phyloP scores from a whole-genome alignment of 768 basidiomycete species.

The Panaeolus cyanescens region DNA sequence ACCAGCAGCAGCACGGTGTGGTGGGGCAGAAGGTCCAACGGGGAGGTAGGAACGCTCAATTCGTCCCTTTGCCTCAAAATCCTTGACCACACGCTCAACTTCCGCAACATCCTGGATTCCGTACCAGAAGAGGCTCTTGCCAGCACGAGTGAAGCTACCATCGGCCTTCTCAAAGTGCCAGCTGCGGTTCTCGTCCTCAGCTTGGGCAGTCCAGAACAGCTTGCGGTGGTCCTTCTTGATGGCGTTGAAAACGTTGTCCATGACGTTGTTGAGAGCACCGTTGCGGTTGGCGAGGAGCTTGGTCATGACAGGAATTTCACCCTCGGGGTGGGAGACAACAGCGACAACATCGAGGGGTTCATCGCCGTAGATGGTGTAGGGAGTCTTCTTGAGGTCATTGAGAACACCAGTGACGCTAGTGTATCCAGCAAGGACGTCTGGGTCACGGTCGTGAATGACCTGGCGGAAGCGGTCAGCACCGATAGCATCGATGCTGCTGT shows the following conservation, averaged over 20 bases:
- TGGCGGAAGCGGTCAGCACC: slow-evolving; percentile 95
- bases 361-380: slow-evolving; percentile 97
- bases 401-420: slow-evolving; percentile 89
- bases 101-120: slow-evolving; percentile 90
- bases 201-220: slow-evolving; percentile 97
- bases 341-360: slow-evolving; percentile 96
- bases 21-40: slow-evolving; percentile 72
- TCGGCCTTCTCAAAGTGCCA: slow-evolving; percentile 99
- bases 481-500: slow-evolving; percentile 75
- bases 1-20: slow-evolving; percentile 40
- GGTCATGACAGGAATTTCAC: slow-evolving; percentile 87
- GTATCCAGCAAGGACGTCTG: slow-evolving; percentile 81
- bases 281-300: slow-evolving; percentile 88
- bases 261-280: slow-evolving; percentile 90
- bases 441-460: slow-evolving; percentile 94
- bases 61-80: slow-evolving; percentile 74
- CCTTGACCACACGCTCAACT: slow-evolving; percentile 83
- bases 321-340: slow-evolving; percentile 89
- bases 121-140: slow-evolving; percentile 97
- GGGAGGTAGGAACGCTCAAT: slow-evolving; percentile 91
- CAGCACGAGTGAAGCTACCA: slow-evolving; percentile 94
- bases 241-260: slow-evolving; percentile 97
- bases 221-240: slow-evolving; percentile 92
- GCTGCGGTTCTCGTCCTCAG: slow-evolving; percentile 93
- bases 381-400: slow-evolving; percentile 74